Percentiles rank a stretch among this genome's conserved stretches.
These are phyloP conservation scores for Dictyostelium discoideum DNA, from an alignment of 78 protist genomes.

Conservation along the genomic window DNA sequence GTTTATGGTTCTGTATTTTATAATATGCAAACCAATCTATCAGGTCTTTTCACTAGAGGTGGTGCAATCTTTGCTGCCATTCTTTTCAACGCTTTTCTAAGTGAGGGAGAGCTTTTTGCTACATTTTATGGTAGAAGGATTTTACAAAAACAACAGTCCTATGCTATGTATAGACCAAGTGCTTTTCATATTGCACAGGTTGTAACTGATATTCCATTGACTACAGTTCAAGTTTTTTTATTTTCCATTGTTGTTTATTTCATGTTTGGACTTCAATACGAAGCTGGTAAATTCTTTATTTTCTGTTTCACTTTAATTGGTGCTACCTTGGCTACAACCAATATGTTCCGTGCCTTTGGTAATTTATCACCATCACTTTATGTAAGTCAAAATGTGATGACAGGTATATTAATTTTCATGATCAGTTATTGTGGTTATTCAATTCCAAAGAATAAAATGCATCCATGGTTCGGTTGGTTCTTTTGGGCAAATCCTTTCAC, in stretches of 20 bases:
- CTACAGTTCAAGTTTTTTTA: conserved; percentile 46
- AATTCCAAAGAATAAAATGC: conserved; percentile 62
- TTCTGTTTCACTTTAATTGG: conserved; percentile 55
- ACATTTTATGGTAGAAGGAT: conserved; percentile 54
- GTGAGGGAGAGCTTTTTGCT: conserved; percentile 59
- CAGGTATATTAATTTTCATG: conserved; percentile 20
- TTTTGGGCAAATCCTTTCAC: conserved; percentile 72
- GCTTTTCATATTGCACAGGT: conserved; percentile 80
- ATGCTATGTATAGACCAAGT: conserved; percentile 69
- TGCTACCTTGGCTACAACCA: conserved; percentile 42
- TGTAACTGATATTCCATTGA: conserved; percentile 58
- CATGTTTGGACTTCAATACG: conserved; percentile 67
- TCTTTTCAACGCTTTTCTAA: conserved; percentile 49
- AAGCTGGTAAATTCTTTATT: conserved; percentile 63
- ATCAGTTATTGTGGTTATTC: conserved; percentile 67
- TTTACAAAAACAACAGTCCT: conserved; percentile 63
- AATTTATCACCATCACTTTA: conserved; percentile 53
- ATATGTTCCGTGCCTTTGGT: conserved; percentile 62
- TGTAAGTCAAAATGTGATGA: conserved; percentile 9
- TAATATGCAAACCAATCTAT: neutral
- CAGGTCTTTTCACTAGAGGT: conserved; percentile 63
- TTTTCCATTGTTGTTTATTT: conserved; percentile 47
- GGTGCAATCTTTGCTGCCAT: conserved; percentile 58
- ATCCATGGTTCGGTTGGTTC: conserved; percentile 77
- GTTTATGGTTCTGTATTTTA: conserved; percentile 66